These are phyloP conservation scores for Panaeolus papilionaceus DNA, from an alignment of 768 basidiomycete species.

Conservation along the genomic window DNA sequence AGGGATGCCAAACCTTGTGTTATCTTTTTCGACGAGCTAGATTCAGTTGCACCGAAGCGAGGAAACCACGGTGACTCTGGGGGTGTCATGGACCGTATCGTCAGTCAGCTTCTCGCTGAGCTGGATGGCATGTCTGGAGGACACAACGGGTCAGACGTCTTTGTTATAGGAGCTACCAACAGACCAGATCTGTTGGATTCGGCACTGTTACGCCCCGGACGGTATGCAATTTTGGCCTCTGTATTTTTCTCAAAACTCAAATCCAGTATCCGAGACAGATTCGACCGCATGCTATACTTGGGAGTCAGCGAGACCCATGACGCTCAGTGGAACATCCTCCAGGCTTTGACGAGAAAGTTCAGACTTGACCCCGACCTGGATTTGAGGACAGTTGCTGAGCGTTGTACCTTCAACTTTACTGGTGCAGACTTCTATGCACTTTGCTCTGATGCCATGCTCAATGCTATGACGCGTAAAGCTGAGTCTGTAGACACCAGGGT, in stretches of 20 bases:
- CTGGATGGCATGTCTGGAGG: constrained; percentile 87
- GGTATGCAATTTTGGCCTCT: constrained; percentile 48
- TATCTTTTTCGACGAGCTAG: constrained; percentile 96
- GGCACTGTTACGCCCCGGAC: constrained; percentile 85
- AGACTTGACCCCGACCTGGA: constrained; percentile 72
- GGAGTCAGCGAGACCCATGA: constrained; percentile 89
- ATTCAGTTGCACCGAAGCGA: constrained; percentile 92
- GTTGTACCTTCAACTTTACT: constrained; percentile 92
- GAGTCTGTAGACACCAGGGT: constrained; percentile 78
- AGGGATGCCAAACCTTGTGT: constrained; percentile 93
- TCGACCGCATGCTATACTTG: constrained; percentile 96
- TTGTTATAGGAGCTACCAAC: constrained; percentile 96
- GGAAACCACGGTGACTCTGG: constrained; percentile 97
- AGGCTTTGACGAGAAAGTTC: constrained; percentile 94
- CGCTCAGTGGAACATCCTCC: constrained; percentile 84
- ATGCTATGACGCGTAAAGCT: constrained; percentile 92
- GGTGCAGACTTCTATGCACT: constrained; percentile 99
- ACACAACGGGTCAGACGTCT: constrained; percentile 71
- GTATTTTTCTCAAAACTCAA: constrained; percentile 9
- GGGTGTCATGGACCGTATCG: constrained; percentile 98
- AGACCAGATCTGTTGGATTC: constrained; percentile 91
- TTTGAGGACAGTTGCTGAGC: constrained; percentile 66
- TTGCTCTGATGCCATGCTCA: constrained; percentile 95
- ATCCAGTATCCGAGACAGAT: constrained; percentile 52
- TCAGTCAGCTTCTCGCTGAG: constrained; percentile 93